Evolutionary conservation across 306 rosid genomes (phyloP).

Genomic region (Lupinus albus): DNA sequence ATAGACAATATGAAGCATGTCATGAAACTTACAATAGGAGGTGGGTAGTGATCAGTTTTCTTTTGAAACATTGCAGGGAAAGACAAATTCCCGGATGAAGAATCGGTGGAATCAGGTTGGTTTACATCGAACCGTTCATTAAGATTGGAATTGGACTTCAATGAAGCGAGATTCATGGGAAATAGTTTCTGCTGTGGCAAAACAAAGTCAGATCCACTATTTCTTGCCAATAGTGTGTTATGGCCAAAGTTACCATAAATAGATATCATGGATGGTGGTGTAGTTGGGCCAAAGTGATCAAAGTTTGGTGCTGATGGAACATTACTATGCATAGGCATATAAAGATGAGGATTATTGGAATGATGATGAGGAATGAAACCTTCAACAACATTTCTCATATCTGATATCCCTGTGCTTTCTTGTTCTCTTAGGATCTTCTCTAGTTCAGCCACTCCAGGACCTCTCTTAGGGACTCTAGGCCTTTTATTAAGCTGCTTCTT

Average conservation of each 20-base stretch:
- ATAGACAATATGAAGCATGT: background rate
- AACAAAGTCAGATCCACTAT: constrained; percentile 35
- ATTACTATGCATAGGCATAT: background rate
- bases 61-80: constrained; percentile 35
- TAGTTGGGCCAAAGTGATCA: constrained; percentile 36
- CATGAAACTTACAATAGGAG: constrained; percentile 44
- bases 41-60: constrained; percentile 33
- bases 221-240: constrained; percentile 18
- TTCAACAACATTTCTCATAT: constrained; percentile 18
- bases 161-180: constrained; percentile 35
- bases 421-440: constrained; percentile 71
- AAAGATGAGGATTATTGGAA: constrained; percentile 29
- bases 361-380: constrained; percentile 36
- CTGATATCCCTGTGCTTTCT: constrained; percentile 30
- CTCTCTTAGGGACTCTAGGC: constrained; percentile 63
- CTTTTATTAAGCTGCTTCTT: constrained; percentile 52
- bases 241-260: constrained; percentile 7
- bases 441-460: constrained; percentile 81
- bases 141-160: constrained; percentile 23
- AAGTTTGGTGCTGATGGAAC: constrained; percentile 28
- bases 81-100: constrained; percentile 40
- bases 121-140: constrained; percentile 41
- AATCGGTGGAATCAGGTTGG: constrained; percentile 32
- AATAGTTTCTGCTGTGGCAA: constrained; percentile 33
- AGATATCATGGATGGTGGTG: constrained; percentile 20